phyloP scores from a whole-genome alignment of 306 rosid species.

The Vicia sativa region DNA sequence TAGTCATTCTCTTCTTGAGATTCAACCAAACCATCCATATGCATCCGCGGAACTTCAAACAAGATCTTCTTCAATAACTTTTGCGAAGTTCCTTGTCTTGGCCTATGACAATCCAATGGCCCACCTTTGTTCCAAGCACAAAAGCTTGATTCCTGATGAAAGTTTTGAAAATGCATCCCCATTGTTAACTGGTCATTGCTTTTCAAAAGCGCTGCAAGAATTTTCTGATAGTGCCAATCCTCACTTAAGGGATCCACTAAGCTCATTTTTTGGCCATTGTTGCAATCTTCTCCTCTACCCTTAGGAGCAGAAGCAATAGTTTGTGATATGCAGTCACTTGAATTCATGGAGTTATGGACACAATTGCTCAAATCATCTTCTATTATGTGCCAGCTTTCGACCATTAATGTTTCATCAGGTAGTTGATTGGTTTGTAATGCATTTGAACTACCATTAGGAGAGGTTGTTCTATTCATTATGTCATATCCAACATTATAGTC shows the following conservation, averaged over 20 bases:
- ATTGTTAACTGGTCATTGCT: slow-evolving; percentile 55
- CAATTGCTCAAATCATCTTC: slow-evolving; percentile 73
- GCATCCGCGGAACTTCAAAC: slow-evolving; percentile 80
- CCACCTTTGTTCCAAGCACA: slow-evolving; percentile 56
- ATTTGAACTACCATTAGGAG: slow-evolving; percentile 59
- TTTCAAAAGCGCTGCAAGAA: slow-evolving; percentile 60
- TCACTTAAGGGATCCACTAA: slow-evolving; percentile 47
- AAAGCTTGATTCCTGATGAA: slow-evolving; percentile 60
- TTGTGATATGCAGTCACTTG: slow-evolving; percentile 88
- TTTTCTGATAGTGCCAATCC: slow-evolving; percentile 60
- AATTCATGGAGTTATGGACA: slow-evolving; percentile 64
- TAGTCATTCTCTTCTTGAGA: slow-evolving; percentile 62
- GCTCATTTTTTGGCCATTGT: slow-evolving; percentile 53
- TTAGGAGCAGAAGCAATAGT: slow-evolving; percentile 51
- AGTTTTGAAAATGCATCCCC: slow-evolving; percentile 48
- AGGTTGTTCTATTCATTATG: slow-evolving; percentile 47
- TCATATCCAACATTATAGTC: slow-evolving; percentile 43
- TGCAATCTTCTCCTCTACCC: slow-evolving; percentile 46
- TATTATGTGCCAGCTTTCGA: slow-evolving; percentile 74
- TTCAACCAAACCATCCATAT: slow-evolving; percentile 46
- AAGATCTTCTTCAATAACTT: slow-evolving; percentile 65
- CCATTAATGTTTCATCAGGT: slow-evolving; percentile 52
- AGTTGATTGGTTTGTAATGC: slow-evolving; percentile 49
- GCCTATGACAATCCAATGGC: slow-evolving; percentile 42
- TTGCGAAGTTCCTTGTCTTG: slow-evolving; percentile 53